A percentile compares a stretch with the other conserved stretches of the same genome.
Evolutionary conservation across 495 filamentous ascomycete genomes (phyloP).

Genomic region (Aspergillus conjunctus): DNA sequence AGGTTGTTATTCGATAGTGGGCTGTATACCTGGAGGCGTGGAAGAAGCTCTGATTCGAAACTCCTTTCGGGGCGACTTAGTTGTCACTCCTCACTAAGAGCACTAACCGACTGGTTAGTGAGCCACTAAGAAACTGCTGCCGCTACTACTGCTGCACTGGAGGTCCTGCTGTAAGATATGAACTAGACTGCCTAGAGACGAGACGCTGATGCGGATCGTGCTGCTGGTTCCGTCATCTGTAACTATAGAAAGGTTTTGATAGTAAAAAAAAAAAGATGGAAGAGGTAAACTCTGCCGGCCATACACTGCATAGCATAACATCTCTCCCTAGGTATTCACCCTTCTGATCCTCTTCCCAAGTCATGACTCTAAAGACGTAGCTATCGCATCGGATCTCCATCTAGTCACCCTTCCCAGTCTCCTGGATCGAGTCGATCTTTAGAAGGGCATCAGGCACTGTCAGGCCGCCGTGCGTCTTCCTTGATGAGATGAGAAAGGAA

Average conservation of each 20-base stretch:
- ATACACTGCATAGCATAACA: too few relatives aligned
- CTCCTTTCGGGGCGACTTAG: background rate
- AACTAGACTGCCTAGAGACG: background rate
- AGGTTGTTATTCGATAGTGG: too few relatives aligned
- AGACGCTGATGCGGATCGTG: background rate
- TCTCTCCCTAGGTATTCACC: too few relatives aligned
- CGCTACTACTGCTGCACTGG: background rate
- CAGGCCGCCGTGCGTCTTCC: slow-evolving; percentile 38
- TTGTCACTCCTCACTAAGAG: slow-evolving; percentile 2
- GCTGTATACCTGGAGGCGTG: background rate
- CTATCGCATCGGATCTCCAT: background rate
- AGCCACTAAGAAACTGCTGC: too few relatives aligned
- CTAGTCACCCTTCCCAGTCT: background rate
- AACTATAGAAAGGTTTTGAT: too few relatives aligned
- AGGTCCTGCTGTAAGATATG: background rate
- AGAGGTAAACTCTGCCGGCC: too few relatives aligned
- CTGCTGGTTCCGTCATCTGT: slow-evolving; percentile 3
- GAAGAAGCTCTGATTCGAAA: slow-evolving; percentile 4
- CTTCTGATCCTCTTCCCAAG: too few relatives aligned
- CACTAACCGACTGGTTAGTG: background rate
- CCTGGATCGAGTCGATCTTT: background rate
- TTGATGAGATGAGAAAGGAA: slow-evolving; percentile 14
- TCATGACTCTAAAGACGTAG: background rate
- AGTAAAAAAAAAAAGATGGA: too few relatives aligned
- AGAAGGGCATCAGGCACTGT: slow-evolving; percentile 28